Evolutionary conservation across 2,329 filamentous ascomycete species (phyloP).

Genomic region (Capronia coronata): DNA sequence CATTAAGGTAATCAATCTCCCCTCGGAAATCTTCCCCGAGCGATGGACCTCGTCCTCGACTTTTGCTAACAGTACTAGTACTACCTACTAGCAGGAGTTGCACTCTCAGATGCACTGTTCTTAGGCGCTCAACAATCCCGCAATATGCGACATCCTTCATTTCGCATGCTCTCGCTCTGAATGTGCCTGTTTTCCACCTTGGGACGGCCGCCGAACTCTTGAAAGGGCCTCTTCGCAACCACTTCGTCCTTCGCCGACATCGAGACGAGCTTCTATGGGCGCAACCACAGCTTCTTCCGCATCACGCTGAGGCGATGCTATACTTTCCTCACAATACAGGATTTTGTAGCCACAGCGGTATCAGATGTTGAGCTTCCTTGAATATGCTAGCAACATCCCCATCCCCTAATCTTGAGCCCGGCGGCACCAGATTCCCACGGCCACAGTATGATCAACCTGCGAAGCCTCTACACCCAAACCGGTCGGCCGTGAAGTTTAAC

Average conservation of each 20-base stretch:
- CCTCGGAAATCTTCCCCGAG: neutral
- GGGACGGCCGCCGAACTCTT: neutral
- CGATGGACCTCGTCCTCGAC: neutral
- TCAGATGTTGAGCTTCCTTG: constrained; percentile 19
- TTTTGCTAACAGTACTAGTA: too few species aligned
- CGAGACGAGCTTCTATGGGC: neutral
- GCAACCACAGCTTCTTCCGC: neutral
- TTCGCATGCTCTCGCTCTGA: neutral
- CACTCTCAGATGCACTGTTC: too few species aligned
- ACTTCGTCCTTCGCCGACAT: neutral
- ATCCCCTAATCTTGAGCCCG: constrained; percentile 20
- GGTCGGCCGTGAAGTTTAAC: constrained; percentile 5
- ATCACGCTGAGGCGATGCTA: neutral
- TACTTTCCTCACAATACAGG: neutral
- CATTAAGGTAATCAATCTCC: too few species aligned
- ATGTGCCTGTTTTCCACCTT: neutral
- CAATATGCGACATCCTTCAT: neutral
- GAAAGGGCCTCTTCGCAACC: neutral
- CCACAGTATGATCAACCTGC: constrained; percentile 17
- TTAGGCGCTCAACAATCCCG: neutral
- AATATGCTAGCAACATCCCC: constrained; percentile 29
- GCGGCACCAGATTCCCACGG: constrained; percentile 8
- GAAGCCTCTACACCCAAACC: constrained; percentile 3
- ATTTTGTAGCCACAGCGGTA: neutral
- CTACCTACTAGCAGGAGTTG: too few species aligned